A percentile compares a stretch with the other conserved stretches of the same genome.
Evolutionary conservation across 352 stramenopile genomes (phyloP).

Genomic region (Phytopythium aichiense): DNA sequence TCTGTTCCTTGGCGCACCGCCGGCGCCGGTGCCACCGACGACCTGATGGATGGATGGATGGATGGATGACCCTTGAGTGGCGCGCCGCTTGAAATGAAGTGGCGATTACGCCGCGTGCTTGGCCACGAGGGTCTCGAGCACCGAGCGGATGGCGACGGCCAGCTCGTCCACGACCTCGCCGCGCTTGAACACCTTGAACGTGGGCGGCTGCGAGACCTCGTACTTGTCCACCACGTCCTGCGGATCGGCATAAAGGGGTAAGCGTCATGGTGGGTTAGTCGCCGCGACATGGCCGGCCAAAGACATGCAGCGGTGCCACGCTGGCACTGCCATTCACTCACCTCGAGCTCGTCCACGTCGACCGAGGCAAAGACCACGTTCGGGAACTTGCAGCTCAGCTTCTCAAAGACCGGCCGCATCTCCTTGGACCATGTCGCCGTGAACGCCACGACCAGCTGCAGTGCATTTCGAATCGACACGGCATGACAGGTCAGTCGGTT

Average conservation of each 20-base stretch:
- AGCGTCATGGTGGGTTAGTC: not conserved
- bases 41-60: no score
- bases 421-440: slow-evolving; percentile 81
- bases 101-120: slow-evolving; percentile 23
- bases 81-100: no score
- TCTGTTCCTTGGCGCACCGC: not conserved
- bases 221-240: slow-evolving; percentile 59
- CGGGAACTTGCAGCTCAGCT: slow-evolving; percentile 52
- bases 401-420: slow-evolving; percentile 76
- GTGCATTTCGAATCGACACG: not conserved
- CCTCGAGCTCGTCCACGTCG: slow-evolving; percentile 73
- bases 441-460: slow-evolving; percentile 81
- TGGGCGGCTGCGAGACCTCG: slow-evolving; percentile 87
- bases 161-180: slow-evolving; percentile 88
- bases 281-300: not conserved
- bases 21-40: not conserved
- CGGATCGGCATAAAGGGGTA: no score
- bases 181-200: slow-evolving; percentile 92
- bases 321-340: slow-evolving; percentile 6
- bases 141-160: slow-evolving; percentile 62
- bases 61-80: not conserved
- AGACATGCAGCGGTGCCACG: not conserved
- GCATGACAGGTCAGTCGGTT: not conserved
- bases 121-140: slow-evolving; percentile 49
- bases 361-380: slow-evolving; percentile 64